Conservation (phyloP, 306 rosid genomes). For the Lathyrus sativus region DNA sequence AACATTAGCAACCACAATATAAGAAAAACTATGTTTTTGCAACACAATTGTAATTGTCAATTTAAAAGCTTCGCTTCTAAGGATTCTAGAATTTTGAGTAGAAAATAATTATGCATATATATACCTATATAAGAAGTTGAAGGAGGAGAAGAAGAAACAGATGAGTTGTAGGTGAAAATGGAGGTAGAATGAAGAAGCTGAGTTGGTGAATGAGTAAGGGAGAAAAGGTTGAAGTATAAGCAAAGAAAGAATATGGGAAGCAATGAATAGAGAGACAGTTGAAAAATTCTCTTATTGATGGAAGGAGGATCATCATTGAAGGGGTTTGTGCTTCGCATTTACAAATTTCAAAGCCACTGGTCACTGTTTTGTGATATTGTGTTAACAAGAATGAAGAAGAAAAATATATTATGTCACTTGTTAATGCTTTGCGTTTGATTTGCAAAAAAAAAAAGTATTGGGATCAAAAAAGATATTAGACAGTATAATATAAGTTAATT, state of each 20-base stretch:
- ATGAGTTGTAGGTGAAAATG: slow-evolving; percentile 35
- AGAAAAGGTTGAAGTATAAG: slow-evolving; percentile 44
- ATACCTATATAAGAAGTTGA: slow-evolving; percentile 42
- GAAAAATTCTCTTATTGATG: slow-evolving; percentile 47
- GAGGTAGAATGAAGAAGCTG: slow-evolving; percentile 28
- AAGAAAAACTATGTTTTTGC: not conserved
- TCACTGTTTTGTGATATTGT: slow-evolving; percentile 16
- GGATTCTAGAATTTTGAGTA: not conserved
- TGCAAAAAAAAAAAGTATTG: no score
- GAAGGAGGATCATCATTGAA: slow-evolving; percentile 44
- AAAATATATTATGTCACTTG: not conserved
- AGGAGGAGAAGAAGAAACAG: slow-evolving; percentile 6
- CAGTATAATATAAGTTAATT: no score
- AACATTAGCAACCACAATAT: not conserved
- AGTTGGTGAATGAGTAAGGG: slow-evolving; percentile 37
- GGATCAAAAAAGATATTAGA: no score
- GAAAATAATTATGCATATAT: not conserved
- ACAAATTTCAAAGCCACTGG: not conserved
- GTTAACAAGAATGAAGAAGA: slow-evolving; percentile 8
- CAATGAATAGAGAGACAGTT: slow-evolving; percentile 44
- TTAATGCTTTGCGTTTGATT: not conserved
- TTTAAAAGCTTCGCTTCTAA: not conserved
- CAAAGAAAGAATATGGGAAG: slow-evolving; percentile 54
- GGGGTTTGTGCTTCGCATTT: slow-evolving; percentile 48
- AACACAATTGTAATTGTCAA: not conserved